phyloP scores from a whole-genome alignment of 176 grass and related monocot genomes.

The Coix lacrymajobi region DNA sequence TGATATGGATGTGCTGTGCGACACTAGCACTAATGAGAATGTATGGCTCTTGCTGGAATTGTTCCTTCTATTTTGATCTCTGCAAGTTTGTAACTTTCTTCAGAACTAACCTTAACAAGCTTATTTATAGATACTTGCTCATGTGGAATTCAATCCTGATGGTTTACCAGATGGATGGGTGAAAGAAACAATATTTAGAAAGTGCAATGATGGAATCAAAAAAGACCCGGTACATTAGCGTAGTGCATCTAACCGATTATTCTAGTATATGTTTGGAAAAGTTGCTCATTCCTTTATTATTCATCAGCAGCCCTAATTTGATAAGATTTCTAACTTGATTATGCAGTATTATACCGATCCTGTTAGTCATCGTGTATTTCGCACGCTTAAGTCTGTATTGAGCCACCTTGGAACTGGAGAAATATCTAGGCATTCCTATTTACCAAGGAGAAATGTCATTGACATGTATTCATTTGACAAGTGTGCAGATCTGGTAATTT shows the following conservation, averaged over 20 bases:
- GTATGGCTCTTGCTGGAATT: constrained; percentile 19
- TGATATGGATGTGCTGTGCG: constrained; percentile 29
- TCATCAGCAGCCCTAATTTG: background rate
- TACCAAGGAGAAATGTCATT: constrained; percentile 41
- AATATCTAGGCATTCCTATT: constrained; percentile 51
- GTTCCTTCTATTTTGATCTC: constrained; percentile 11
- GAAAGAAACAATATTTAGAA: constrained; percentile 49
- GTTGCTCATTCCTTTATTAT: background rate
- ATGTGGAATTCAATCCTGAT: constrained; percentile 52
- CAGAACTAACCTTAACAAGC: constrained; percentile 1
- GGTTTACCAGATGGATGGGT: constrained; percentile 53
- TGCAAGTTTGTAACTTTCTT: background rate
- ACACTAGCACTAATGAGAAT: constrained; percentile 32
- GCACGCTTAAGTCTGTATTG: constrained; percentile 44
- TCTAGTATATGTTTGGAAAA: constrained; percentile 11
- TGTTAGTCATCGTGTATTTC: constrained; percentile 45
- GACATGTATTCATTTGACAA: constrained; percentile 44
- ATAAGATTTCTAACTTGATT: constrained; percentile 22
- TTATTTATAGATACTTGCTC: constrained; percentile 45
- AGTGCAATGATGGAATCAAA: constrained; percentile 43
- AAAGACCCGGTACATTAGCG: constrained; percentile 44
- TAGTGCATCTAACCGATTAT: background rate
- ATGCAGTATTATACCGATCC: constrained; percentile 64
- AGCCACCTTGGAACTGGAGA: constrained; percentile 44
- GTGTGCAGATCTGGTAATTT: constrained; percentile 45